phyloP scores from a whole-genome alignment of 345 rosid genomes.

The Litchi chinensis region DNA sequence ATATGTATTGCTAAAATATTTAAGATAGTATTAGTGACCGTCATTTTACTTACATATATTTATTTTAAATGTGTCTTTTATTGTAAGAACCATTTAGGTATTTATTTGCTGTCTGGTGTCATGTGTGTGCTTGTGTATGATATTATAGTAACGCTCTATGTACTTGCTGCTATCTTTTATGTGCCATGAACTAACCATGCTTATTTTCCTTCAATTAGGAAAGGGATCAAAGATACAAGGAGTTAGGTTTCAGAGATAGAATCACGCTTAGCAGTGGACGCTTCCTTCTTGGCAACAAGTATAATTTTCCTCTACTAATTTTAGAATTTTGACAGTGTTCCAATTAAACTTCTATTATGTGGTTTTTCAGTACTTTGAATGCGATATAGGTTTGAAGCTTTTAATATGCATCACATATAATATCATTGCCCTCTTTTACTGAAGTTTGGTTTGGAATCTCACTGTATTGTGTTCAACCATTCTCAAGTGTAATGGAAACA shows the following conservation, averaged over 20 bases:
- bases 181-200: slow-evolving; percentile 16
- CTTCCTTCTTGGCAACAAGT: slow-evolving; percentile 93
- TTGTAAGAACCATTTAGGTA: no score
- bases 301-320: slow-evolving; percentile 25
- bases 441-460: background rate
- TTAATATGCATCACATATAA: background rate
- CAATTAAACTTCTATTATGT: background rate
- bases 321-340: background rate
- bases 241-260: slow-evolving; percentile 93
- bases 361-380: background rate
- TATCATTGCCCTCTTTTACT: background rate
- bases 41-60: background rate
- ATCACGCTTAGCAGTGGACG: slow-evolving; percentile 95
- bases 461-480: background rate
- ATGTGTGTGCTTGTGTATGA: background rate
- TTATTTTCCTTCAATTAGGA: slow-evolving; percentile 46
- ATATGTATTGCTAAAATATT: background rate
- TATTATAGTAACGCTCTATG: background rate
- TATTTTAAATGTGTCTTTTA: background rate
- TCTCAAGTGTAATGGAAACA: background rate
- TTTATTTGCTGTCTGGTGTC: background rate
- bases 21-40: background rate
- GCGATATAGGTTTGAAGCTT: background rate
- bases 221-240: slow-evolving; percentile 95
- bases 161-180: slow-evolving; percentile 6